Evolutionary conservation across 306 rosid genomes (phyloP), one percentile per base, ranked within the genome.

Genomic region (Ceratonia siliqua): DNA sequence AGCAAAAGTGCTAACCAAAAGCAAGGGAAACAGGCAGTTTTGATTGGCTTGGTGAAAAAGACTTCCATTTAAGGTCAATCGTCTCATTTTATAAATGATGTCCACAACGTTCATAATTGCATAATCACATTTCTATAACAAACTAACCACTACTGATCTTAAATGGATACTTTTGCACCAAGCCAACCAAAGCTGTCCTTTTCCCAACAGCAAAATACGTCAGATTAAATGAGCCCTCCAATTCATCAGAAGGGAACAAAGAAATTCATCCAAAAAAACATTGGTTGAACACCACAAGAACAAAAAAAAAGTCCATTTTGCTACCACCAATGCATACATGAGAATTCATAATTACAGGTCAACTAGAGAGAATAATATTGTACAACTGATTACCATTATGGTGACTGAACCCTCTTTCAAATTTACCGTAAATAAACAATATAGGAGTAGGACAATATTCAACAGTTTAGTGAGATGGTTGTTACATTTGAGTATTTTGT

Each of bases 201-300:
- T n/a, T n/a, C n/a, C n/a, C n/a, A n/a, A n/a, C 8, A 54, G 28
- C 8, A 54, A 12, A 10, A 11, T 25, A 25, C 33, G 24, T 54
- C 28, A 54, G 13, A 54, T 14, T 54, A 11, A 55, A 56, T 56
- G 0, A 56, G 62, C 35, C 36, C 36, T 56, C 25, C 20, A 35
- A 58, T 57, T 27, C 43, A 46, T 54, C 68, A 10, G 12, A 62
- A 18, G 6, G 56, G 6, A 41, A 74, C 18, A 67, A 49, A 59
- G 43, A 75, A 74, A 53, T 59, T 41, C 62, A 25, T 30, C 11
- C 35, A 15, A n/a, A 66, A 76, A 59, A 63, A 39, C 28, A 25
- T 27, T 2, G 43, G 18, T 32, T 32, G 65, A 32, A 58, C 24
- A 58, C 65, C 65, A 32, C 32, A 7, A 56, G 65, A 24, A 30